A percentile compares a stretch with the other conserved stretches of the same genome.
phyloP scores from a whole-genome alignment of 225 moss, liverwort and hornwort genomes.

The Pleurozium schreberi region DNA sequence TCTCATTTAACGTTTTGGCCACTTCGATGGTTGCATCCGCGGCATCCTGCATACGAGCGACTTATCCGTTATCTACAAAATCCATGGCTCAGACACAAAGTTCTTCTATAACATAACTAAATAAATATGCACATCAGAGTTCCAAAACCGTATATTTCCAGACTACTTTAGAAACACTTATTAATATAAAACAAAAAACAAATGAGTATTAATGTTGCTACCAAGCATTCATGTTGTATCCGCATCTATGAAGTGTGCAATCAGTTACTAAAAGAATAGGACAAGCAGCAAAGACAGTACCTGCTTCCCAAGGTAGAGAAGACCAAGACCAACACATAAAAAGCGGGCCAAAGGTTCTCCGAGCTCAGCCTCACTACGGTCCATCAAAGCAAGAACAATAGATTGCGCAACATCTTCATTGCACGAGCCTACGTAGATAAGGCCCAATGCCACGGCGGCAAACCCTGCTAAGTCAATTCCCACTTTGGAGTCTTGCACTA shows the following conservation, averaged over 20 bases:
- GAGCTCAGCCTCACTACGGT: slow-evolving; percentile 84
- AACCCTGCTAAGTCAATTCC: slow-evolving; percentile 82
- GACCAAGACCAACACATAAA: slow-evolving; percentile 95
- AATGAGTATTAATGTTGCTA: neutral
- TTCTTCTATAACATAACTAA: neutral
- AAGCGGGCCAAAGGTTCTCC: slow-evolving; percentile 93
- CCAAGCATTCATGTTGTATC: neutral
- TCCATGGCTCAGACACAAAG: neutral
- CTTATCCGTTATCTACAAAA: neutral
- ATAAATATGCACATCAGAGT: neutral
- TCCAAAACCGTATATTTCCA: neutral
- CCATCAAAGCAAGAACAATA: slow-evolving; percentile 91
- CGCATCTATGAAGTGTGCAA: neutral
- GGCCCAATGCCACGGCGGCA: slow-evolving; percentile 88
- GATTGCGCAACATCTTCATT: slow-evolving; percentile 90
- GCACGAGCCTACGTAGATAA: slow-evolving; percentile 91
- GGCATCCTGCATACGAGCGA: slow-evolving; percentile 58
- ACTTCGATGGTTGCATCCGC: slow-evolving; percentile 99
- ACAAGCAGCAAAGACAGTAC: slow-evolving; percentile 8
- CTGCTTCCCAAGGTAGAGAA: slow-evolving; percentile 96
- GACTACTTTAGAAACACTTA: neutral
- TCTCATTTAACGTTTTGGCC: slow-evolving; percentile 92
- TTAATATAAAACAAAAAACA: neutral
- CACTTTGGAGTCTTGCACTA: slow-evolving; percentile 78
- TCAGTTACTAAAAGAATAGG: neutral